phyloP scores from a whole-genome alignment of 2,329 filamentous ascomycete species.

The Colletotrichum lentis region DNA sequence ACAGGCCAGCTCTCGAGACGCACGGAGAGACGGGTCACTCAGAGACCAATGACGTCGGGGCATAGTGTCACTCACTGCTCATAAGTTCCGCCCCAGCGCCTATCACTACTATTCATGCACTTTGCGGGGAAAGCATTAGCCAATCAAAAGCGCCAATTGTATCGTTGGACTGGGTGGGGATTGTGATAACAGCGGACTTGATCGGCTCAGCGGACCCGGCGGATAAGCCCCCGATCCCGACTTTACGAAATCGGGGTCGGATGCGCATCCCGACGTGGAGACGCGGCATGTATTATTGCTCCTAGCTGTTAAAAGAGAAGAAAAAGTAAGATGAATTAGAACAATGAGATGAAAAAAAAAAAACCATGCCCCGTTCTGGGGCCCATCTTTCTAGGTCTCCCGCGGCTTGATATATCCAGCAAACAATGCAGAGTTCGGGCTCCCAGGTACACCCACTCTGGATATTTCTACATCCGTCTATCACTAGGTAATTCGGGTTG shows the following conservation, averaged over 20 bases:
- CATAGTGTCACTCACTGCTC: background rate
- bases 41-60: slow-evolving; percentile 29
- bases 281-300: background rate
- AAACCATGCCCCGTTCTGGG: background rate
- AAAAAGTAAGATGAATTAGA: background rate
- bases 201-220: slow-evolving; percentile 8
- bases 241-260: slow-evolving; percentile 23
- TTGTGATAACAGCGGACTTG: slow-evolving; percentile 5
- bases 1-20: slow-evolving; percentile 2
- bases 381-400: background rate
- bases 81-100: slow-evolving; percentile 14
- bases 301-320: background rate
- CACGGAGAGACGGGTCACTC: slow-evolving; percentile 10
- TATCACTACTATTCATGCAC: slow-evolving; percentile 10
- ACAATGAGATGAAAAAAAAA: background rate
- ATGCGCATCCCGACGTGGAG: slow-evolving; percentile 10
- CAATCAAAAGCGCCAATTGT: slow-evolving; percentile 29
- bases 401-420: background rate
- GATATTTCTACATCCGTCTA: background rate
- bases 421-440: slow-evolving; percentile 1
- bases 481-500: background rate
- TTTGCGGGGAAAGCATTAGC: slow-evolving; percentile 26
- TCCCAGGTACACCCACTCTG: background rate
- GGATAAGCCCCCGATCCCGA: slow-evolving; percentile 34
- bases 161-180: background rate